Conservation (phyloP, 75 land plant species). For the Picea sitchensis region DNA sequence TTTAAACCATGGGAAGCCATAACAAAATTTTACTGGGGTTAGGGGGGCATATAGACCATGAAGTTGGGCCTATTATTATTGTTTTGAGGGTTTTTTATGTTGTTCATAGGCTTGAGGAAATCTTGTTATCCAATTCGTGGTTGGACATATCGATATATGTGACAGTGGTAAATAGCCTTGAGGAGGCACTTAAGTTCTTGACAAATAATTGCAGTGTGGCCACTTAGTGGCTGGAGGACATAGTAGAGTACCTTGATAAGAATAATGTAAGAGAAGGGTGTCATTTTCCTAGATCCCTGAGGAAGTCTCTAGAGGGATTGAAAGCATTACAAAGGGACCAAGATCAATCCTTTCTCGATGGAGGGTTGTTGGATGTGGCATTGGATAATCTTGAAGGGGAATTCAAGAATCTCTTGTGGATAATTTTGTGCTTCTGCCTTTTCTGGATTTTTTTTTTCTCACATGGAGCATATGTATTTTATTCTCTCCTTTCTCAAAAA, state of each 20-base stretch:
- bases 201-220: conserved; percentile 44
- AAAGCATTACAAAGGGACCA: conserved; percentile 21
- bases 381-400: conserved; percentile 55
- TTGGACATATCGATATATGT: too few relatives aligned
- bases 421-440: conserved; percentile 21
- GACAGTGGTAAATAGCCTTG: conserved; percentile 12
- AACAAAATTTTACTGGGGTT: too few relatives aligned
- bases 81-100: too few relatives aligned
- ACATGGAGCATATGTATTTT: too few relatives aligned
- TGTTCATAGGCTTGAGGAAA: too few relatives aligned
- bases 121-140: too few relatives aligned
- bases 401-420: conserved; percentile 54
- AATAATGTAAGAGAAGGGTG: conserved; percentile 18
- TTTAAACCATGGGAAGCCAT: too few relatives aligned
- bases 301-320: conserved; percentile 22
- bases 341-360: conserved; percentile 29
- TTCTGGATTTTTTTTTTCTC: not conserved
- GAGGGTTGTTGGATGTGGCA: conserved; percentile 55
- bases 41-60: too few relatives aligned
- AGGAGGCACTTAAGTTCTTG: conserved; percentile 62
- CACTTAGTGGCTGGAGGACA: conserved; percentile 62
- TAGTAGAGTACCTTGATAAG: conserved; percentile 39
- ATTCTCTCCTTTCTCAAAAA: too few relatives aligned
- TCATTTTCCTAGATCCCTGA: conserved; percentile 20
- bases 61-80: too few relatives aligned